These are phyloP conservation scores for Paraconiothyrium sp. DNA, from an alignment of 2,329 filamentous ascomycete genomes.

Conservation along the genomic window DNA sequence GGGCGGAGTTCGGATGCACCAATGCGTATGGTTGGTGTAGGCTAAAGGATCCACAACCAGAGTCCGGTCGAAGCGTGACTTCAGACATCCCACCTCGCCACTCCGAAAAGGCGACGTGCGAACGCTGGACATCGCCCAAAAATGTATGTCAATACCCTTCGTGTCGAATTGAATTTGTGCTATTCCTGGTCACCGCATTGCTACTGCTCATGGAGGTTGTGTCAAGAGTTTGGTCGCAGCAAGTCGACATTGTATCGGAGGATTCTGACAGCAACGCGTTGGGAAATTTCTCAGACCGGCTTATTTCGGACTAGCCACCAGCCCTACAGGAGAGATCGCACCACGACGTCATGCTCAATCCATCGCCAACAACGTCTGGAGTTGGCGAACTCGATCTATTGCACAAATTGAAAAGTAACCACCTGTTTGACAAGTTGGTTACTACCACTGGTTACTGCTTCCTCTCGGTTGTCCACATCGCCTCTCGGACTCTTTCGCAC, in stretches of 20 bases:
- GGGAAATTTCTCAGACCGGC: background rate
- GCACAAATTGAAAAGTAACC: background rate
- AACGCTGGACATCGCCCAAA: background rate
- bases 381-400: background rate
- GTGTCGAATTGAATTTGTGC: background rate
- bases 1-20: constrained; percentile 2
- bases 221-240: background rate
- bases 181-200: background rate
- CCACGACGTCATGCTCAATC: background rate
- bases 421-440: background rate
- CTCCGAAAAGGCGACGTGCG: background rate
- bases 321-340: background rate
- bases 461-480: background rate
- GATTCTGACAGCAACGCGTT: constrained; percentile 8
- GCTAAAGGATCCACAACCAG: background rate
- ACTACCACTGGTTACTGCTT: background rate
- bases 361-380: background rate
- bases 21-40: background rate
- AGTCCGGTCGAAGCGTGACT: constrained; percentile 1
- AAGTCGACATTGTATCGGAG: background rate
- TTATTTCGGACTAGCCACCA: background rate
- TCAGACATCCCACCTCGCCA: background rate
- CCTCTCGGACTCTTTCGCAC: background rate
- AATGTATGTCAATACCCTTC: background rate
- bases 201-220: background rate